Evolutionary conservation across 345 rosid genomes (phyloP).

Genomic region (Murraya koenigii): DNA sequence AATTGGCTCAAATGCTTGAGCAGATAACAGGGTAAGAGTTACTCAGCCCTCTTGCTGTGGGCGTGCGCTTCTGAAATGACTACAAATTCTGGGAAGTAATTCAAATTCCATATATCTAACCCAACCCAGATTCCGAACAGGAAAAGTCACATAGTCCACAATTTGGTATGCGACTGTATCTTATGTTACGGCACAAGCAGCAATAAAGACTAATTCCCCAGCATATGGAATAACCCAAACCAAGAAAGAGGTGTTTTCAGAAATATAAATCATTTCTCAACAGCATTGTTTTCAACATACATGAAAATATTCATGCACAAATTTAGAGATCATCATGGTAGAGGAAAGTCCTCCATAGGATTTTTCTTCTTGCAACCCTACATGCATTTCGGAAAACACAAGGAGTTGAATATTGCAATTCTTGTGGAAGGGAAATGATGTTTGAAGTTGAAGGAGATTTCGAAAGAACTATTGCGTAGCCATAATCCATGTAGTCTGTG

Average conservation of each 20-base stretch:
- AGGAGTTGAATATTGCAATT: conserved; percentile 62
- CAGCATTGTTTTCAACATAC: too few species aligned
- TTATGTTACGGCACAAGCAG: too few species aligned
- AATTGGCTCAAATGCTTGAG: too few species aligned
- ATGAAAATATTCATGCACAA: not conserved
- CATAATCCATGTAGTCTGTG: conserved; percentile 87
- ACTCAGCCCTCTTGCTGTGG: too few species aligned
- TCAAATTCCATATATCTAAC: too few species aligned
- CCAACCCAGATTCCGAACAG: too few species aligned
- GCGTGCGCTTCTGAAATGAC: too few species aligned
- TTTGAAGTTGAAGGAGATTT: conserved; percentile 74
- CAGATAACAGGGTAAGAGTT: too few species aligned
- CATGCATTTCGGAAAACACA: conserved; percentile 65
- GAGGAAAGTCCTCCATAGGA: conserved; percentile 47
- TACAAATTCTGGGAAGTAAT: too few species aligned
- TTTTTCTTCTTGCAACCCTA: conserved; percentile 87
- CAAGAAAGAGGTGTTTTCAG: not conserved
- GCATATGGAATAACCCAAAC: not conserved
- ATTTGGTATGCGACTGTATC: too few species aligned
- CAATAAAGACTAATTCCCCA: too few species aligned
- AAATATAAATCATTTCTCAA: not conserved
- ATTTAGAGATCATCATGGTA: conserved; percentile 47
- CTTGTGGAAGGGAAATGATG: conserved; percentile 74
- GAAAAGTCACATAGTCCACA: too few species aligned
- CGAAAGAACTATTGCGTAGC: conserved; percentile 74